Evolutionary conservation across 768 basidiomycete species (phyloP), one percentile per base, ranked within the genome.

Genomic region (Rhizopogon rudus): DNA sequence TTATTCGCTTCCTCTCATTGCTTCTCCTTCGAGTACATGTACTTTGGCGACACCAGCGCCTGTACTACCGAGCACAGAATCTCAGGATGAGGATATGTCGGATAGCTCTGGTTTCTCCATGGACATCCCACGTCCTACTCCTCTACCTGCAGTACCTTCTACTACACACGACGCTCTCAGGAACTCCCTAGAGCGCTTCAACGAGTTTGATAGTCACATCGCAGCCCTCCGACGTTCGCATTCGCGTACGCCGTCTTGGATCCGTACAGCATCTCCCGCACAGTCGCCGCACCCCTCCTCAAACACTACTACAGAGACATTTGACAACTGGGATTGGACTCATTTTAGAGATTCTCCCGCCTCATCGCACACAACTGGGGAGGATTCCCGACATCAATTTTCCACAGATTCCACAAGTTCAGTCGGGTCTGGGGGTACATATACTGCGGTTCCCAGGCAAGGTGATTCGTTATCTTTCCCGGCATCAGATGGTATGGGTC

Each of bases 51-150:
- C 59, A 51, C 41, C 29, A n/a, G 72, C 75, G 4, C 77, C 76
- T 29, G 63, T 74, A 43, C 63, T 79, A 9, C 75, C 78, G 7
- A 73, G 76, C 8, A 76, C 80, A 35, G 72, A 73, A 28, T 69
- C 80, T 28, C 76, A 79, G 51, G 81, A 82, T 55, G 71, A 80
- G 39, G 77, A 78, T 44, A 81, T 83, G 81, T 63, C 75, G 22
- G 77, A 79, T 57, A 73, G 75, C 57, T 63, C 68, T 44, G 48
- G 58, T 51, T 62, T 64, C 33, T 61, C 58, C 43, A 55, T 70
- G 20, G 67, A 68, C 28, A 29, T 59, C 13, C 56, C 63, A 7
- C 61, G 48, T 20, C 48, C 65, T 6, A 17, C 55, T 7, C 42
- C 61, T 10, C 59, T 58, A 7, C 57, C 59, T 6, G 58, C 59